These are phyloP conservation scores for Acanthochlamys bracteata DNA, from an alignment of 106 monocot species.

Conservation along the genomic window DNA sequence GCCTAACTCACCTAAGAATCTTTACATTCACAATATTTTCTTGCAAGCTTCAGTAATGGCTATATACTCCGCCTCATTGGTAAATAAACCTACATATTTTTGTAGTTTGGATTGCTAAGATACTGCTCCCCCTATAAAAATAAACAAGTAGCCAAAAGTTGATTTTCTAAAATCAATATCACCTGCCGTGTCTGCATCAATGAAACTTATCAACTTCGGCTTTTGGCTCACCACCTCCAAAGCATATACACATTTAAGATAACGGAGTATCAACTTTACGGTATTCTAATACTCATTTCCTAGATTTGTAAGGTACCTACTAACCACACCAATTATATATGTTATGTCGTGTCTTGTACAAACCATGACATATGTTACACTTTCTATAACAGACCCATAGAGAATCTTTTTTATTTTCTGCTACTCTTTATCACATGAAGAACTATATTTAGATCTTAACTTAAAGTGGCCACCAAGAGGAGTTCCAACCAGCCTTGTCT, in stretches of 20 bases:
- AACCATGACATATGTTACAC: neutral
- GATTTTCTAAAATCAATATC: slow-evolving; percentile 1
- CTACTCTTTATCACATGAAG: neutral
- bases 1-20: neutral
- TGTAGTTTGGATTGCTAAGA: neutral
- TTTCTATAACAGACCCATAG: neutral
- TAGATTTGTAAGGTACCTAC: neutral
- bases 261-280: neutral
- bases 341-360: neutral
- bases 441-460: neutral
- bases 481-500: neutral
- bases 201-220: neutral
- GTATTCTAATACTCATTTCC: neutral
- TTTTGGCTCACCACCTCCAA: slow-evolving; percentile 4
- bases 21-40: neutral
- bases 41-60: neutral
- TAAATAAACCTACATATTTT: neutral
- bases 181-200: slow-evolving; percentile 3
- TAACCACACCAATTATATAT: neutral
- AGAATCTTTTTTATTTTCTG: neutral
- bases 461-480: neutral
- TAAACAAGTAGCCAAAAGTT: neutral
- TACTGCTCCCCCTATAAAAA: slow-evolving; percentile 1
- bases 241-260: neutral
- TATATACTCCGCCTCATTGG: neutral